Conservation (phyloP, 2,329 filamentous ascomycete species). For the Neocatenulostroma microsporum region DNA sequence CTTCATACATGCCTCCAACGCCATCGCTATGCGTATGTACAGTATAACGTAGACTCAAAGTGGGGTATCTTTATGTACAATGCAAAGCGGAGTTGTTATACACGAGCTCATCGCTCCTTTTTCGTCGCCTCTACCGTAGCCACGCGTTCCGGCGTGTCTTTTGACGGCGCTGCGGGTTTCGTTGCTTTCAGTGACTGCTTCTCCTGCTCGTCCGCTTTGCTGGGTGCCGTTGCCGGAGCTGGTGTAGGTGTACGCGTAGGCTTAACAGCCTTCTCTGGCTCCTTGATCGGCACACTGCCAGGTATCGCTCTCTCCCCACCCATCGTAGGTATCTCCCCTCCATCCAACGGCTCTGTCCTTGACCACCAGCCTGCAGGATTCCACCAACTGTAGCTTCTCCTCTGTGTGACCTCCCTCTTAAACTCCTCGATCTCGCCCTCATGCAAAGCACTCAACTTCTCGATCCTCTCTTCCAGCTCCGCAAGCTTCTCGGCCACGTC, state of each 20-base stretch:
- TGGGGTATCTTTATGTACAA: conserved; percentile 17
- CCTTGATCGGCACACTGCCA: conserved; percentile 9
- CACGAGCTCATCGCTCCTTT: conserved; percentile 18
- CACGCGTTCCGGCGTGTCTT: conserved; percentile 11
- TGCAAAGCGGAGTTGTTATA: conserved; percentile 7
- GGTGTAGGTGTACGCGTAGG: background rate
- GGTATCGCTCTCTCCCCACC: conserved; percentile 7
- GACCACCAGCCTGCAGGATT: conserved; percentile 23
- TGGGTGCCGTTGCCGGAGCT: background rate
- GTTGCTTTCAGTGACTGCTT: conserved; percentile 5
- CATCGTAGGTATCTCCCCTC: conserved; percentile 3
- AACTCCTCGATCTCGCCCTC: conserved; percentile 30
- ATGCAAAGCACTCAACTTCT: conserved; percentile 28
- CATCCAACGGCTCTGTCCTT: conserved; percentile 13
- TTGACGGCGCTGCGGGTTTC: background rate
- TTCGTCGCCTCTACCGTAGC: conserved; percentile 16
- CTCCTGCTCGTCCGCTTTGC: conserved; percentile 7
- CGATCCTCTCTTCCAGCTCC: conserved; percentile 46
- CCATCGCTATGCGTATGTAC: conserved; percentile 2
- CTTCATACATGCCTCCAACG: conserved; percentile 1
- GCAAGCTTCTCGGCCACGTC: conserved; percentile 53
- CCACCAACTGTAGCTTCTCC: conserved; percentile 24
- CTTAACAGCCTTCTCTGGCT: conserved; percentile 5
- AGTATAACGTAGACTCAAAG: conserved; percentile 6
- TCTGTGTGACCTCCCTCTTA: conserved; percentile 20